Evolutionary conservation across 805 yeast species (phyloP).

Genomic region (Zygoascus flipseniorum): DNA sequence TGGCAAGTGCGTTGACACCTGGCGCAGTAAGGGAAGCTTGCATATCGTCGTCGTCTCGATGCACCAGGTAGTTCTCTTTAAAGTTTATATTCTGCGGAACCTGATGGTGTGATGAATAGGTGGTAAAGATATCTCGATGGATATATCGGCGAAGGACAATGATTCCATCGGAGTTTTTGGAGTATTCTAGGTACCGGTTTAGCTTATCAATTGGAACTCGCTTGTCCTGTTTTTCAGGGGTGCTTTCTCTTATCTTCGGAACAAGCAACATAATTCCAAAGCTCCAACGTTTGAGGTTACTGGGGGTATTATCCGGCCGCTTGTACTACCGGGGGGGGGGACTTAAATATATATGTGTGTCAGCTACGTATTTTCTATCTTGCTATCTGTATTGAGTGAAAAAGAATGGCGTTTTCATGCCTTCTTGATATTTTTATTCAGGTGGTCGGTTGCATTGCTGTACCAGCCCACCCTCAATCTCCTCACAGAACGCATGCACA

Average conservation of each 20-base stretch:
- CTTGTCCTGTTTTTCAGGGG: not conserved
- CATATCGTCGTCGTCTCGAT: conserved; percentile 8
- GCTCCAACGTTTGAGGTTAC: too few relatives aligned
- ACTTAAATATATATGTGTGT: not conserved
- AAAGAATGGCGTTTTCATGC: not conserved
- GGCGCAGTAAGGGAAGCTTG: not conserved
- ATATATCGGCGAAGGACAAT: conserved; percentile 14
- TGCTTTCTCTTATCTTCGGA: not conserved
- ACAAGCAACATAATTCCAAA: too few relatives aligned
- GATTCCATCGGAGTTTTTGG: conserved; percentile 1
- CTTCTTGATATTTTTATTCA: not conserved
- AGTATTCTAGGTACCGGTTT: not conserved
- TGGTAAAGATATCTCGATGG: conserved; percentile 22
- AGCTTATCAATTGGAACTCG: not conserved
- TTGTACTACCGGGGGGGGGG: too few relatives aligned
- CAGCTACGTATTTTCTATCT: not conserved
- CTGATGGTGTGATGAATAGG: conserved; percentile 8
- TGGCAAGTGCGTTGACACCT: not conserved
- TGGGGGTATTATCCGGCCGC: too few relatives aligned
- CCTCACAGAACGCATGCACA: not conserved
- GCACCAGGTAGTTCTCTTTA: conserved; percentile 13
- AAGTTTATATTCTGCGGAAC: conserved; percentile 10
- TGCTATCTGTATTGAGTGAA: not conserved
- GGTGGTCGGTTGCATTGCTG: not conserved
- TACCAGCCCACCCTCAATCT: not conserved